phyloP scores from a whole-genome alignment of 2,329 filamentous ascomycete species.

The Epichloe elymi region DNA sequence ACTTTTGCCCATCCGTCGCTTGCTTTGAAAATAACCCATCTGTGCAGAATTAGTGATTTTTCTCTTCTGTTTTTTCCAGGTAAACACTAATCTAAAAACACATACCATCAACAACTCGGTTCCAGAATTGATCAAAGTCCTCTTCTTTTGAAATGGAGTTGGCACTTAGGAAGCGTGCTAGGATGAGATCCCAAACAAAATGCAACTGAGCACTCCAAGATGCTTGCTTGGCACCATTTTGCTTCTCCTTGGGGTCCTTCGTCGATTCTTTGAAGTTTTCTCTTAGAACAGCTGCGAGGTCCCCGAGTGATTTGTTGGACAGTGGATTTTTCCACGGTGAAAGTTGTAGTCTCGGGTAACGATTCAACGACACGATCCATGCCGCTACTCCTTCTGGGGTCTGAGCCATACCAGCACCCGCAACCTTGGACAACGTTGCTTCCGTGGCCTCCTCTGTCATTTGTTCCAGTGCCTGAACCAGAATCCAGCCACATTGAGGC shows the following conservation, averaged over 20 bases:
- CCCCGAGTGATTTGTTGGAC: conserved; percentile 50
- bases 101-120: conserved; percentile 72
- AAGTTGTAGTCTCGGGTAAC: conserved; percentile 48
- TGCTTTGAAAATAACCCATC: conserved; percentile 72
- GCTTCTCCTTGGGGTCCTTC: conserved; percentile 29
- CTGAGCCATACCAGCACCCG: conserved; percentile 53
- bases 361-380: conserved; percentile 60
- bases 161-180: conserved; percentile 38
- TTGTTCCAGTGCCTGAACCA: conserved; percentile 59
- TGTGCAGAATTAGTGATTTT: conserved; percentile 23
- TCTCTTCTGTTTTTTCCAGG: neutral
- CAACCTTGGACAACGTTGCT: conserved; percentile 48
- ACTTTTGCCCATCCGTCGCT: conserved; percentile 79
- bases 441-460: conserved; percentile 46
- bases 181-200: conserved; percentile 75
- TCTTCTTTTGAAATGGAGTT: conserved; percentile 22
- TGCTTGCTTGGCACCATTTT: conserved; percentile 45
- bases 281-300: conserved; percentile 65
- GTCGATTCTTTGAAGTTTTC: conserved; percentile 49
- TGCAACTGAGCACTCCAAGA: conserved; percentile 71
- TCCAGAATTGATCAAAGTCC: conserved; percentile 70
- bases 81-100: conserved; percentile 7
- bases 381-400: conserved; percentile 83
- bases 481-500: conserved; percentile 72
- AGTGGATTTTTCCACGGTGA: conserved; percentile 73